Evolutionary conservation across 768 basidiomycete genomes (phyloP).

Genomic region (Phanerodontia chrysosporium): DNA sequence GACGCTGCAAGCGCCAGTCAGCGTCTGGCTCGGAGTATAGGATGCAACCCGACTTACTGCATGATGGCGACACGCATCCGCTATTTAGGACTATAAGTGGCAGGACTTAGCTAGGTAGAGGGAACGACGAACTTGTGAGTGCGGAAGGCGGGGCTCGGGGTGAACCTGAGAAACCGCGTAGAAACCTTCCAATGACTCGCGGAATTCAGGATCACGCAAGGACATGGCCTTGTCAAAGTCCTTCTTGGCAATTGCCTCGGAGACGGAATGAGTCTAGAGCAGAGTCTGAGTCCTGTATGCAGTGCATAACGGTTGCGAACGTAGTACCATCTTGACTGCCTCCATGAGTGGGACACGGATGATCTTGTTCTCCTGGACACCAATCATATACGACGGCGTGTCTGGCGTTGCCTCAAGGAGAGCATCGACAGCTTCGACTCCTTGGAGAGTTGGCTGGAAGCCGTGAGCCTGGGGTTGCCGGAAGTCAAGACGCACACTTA

Average conservation of each 20-base stretch:
- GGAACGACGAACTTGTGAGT: conserved; percentile 25
- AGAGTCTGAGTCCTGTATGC: not conserved
- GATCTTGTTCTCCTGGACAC: conserved; percentile 93
- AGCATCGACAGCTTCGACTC: conserved; percentile 87
- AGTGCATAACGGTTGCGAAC: not conserved
- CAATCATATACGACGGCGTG: conserved; percentile 97
- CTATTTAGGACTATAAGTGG: conserved; percentile 30
- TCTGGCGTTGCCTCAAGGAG: conserved; percentile 81
- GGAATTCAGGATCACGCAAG: conserved; percentile 88
- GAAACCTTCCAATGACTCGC: conserved; percentile 86
- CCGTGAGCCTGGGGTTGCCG: not conserved
- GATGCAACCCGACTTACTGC: conserved; percentile 57
- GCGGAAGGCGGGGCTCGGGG: conserved; percentile 27
- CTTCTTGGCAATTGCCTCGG: conserved; percentile 72
- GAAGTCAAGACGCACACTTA: conserved; percentile 29
- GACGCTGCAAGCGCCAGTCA: conserved; percentile 45
- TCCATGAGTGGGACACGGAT: conserved; percentile 88
- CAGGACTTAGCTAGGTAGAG: too few relatives aligned
- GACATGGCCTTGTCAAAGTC: conserved; percentile 87
- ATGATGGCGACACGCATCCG: conserved; percentile 78
- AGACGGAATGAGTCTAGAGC: conserved; percentile 77
- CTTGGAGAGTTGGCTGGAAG: conserved; percentile 88
- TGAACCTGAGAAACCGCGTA: conserved; percentile 62
- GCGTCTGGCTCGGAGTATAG: not conserved
- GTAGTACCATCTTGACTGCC: conserved; percentile 85